Base-by-base conservation (phyloP, 1,284 basidiomycete genomes). In the Schizopora paradoxa region DNA sequence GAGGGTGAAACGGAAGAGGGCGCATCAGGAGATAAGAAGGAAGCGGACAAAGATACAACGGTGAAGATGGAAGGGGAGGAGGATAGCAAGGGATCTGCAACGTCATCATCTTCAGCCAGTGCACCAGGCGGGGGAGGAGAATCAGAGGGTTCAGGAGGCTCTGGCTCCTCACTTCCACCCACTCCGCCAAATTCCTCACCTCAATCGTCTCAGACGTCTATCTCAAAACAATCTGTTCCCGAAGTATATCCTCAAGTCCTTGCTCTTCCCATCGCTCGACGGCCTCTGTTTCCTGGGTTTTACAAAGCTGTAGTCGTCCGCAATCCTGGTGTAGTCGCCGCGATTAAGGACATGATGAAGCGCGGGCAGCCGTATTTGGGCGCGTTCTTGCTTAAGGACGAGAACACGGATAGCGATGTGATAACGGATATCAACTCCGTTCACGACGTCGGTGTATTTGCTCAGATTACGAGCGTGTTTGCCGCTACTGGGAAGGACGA, bases 321-420 rank as follows among this genome's bases (percentile, higher is more conserved):
- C 25, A 88, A 96, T 55, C 91, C 91, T 1, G 74, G 83, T 0
- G 95, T 99, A 28, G 94, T 98, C 50, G 82, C 87, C 14, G 93
- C 93, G 4, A 91, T 99, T 61, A 91, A 94, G 67, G 93, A 98
- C 60, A 90, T 95, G 75, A 90, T 97, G 78, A 85, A 88, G 59
- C 89, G 92, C 42, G 94, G 95, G 2, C 95, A 98, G 66, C 94
- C 94, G 0, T 99, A 99, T 66, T 81, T 99, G 51, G 95, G 96
- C 48, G 96, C 95, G 19, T 99, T 99, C 73, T 67, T 99, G 33
- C 82, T 98, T 59, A 98, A 97, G 71, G 93, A 98, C 63, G 90
- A 93, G 55, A 82, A 92, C 55, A 77, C 85, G 47, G 95, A 99
- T 65, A 86, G 86, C 57, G 96, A 99, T 64, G 79, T 95, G 48